Conservation (phyloP, 345 rosid species). For the Euphorbia pulcherrima region DNA sequence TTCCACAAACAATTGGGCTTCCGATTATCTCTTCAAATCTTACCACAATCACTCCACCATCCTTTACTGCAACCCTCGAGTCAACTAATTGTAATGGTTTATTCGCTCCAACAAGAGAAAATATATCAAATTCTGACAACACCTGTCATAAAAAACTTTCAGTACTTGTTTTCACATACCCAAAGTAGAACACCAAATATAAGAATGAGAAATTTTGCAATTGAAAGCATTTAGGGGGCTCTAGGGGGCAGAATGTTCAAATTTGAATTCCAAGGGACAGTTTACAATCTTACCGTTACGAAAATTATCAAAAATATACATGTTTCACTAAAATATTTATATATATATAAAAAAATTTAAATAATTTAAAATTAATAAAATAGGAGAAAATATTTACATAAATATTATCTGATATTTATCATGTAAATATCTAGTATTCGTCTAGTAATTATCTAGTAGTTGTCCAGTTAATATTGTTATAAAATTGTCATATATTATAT, state of each 20-base stretch:
- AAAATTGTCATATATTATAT: too few relatives aligned
- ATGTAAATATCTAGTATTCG: too few relatives aligned
- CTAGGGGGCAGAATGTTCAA: too few relatives aligned
- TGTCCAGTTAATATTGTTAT: too few relatives aligned
- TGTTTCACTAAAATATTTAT: too few relatives aligned
- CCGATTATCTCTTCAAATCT: slow-evolving; percentile 76
- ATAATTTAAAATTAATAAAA: too few relatives aligned
- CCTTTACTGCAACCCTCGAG: slow-evolving; percentile 58
- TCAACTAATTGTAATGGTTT: slow-evolving; percentile 73
- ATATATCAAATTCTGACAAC: slow-evolving; percentile 76
- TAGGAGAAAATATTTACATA: too few relatives aligned
- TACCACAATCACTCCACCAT: slow-evolving; percentile 47
- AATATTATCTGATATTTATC: too few relatives aligned
- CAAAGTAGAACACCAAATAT: neutral
- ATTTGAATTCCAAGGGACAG: neutral
- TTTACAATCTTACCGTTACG: neutral
- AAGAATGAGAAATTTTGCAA: neutral
- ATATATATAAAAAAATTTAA: too few relatives aligned
- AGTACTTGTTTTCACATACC: neutral
- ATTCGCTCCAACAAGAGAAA: slow-evolving; percentile 74
- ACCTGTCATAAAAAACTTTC: slow-evolving; percentile 66
- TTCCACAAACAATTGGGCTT: slow-evolving; percentile 72
- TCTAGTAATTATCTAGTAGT: too few relatives aligned
- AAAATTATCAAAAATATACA: too few relatives aligned
- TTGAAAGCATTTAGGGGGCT: slow-evolving; percentile 41